Evolutionary conservation across 2,329 filamentous ascomycete species (phyloP).

Genomic region (Colletotrichum lindemuthianum): DNA sequence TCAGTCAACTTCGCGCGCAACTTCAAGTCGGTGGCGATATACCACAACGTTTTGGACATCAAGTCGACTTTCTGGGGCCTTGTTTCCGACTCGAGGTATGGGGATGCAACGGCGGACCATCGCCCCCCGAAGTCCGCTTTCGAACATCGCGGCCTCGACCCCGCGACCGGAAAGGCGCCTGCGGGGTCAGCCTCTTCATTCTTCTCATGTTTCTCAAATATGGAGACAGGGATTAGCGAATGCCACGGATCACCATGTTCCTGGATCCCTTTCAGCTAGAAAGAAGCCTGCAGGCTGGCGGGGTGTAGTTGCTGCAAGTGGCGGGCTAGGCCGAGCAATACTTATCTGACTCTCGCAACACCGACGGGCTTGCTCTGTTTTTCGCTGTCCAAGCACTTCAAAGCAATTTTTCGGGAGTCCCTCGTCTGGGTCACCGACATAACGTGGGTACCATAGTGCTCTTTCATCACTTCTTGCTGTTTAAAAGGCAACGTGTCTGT

Average conservation of each 20-base stretch:
- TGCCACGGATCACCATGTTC: background rate
- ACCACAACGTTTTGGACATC: background rate
- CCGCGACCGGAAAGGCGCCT: conserved; percentile 10
- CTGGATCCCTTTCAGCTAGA: background rate
- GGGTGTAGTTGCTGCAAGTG: conserved; percentile 10
- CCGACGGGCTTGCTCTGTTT: background rate
- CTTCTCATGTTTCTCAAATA: background rate
- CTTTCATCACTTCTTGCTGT: too few relatives aligned
- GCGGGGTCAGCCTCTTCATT: background rate
- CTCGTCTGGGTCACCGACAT: too few relatives aligned
- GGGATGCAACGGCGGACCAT: conserved; percentile 32
- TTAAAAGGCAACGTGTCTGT: too few relatives aligned
- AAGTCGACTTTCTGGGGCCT: background rate
- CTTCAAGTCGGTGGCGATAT: background rate
- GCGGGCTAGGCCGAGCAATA: background rate
- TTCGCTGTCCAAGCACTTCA: too few relatives aligned
- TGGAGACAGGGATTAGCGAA: background rate
- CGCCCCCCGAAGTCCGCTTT: conserved; percentile 28
- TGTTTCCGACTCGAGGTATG: conserved; percentile 14
- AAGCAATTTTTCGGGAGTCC: too few relatives aligned
- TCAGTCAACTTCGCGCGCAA: background rate
- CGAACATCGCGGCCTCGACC: conserved; percentile 14
- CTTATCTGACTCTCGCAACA: background rate
- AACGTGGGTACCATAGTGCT: too few relatives aligned
- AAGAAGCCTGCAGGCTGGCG: background rate